phyloP scores from a whole-genome alignment of 2,329 filamentous ascomycete species.

The Blastomyces gilchristii region DNA sequence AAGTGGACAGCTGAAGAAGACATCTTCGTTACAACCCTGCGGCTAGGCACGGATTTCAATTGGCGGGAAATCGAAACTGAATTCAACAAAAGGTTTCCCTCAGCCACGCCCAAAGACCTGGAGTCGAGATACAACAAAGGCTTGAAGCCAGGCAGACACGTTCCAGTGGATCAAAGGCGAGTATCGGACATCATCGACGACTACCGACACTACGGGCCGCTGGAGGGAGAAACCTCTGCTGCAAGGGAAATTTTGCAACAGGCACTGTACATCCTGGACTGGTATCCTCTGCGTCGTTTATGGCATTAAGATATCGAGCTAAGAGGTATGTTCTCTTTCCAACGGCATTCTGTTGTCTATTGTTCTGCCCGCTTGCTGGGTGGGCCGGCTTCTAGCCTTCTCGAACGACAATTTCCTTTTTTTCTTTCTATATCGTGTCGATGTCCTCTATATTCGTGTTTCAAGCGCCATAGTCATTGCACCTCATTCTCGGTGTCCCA shows the following conservation, averaged over 20 bases:
- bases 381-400: neutral
- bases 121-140: conserved; percentile 17
- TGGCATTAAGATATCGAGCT: conserved; percentile 2
- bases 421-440: neutral
- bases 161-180: neutral
- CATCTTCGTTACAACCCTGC: conserved; percentile 14
- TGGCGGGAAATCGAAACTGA: conserved; percentile 13
- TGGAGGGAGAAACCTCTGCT: neutral
- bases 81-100: conserved; percentile 11
- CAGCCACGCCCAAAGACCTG: conserved; percentile 12
- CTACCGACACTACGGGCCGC: conserved; percentile 11
- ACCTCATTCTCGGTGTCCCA: neutral
- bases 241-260: neutral
- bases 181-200: conserved; percentile 14
- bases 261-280: neutral
- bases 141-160: conserved; percentile 8
- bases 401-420: neutral
- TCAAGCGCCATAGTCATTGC: neutral
- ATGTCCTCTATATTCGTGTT: neutral
- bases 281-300: neutral
- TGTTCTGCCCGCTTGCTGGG: neutral
- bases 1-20: conserved; percentile 12
- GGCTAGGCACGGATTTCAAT: conserved; percentile 14
- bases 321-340: neutral
- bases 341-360: neutral